Base-by-base conservation (phyloP, 2,329 filamentous ascomycete genomes). In the Gyromitra esculenta region DNA sequence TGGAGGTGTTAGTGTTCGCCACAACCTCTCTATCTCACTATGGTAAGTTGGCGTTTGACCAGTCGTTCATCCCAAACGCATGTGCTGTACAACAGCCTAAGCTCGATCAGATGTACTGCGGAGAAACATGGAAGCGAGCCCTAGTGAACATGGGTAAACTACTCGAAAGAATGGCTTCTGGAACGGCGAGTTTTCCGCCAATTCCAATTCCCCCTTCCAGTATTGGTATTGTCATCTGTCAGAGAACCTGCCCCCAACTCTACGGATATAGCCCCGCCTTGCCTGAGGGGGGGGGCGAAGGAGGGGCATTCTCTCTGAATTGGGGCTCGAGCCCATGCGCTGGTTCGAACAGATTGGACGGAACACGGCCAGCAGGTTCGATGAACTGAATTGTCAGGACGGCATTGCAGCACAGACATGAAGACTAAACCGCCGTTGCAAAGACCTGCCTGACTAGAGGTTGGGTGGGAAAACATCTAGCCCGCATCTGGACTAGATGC, bases 1-100 rank as follows among this genome's bases (percentile, higher is more conserved):
- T 50, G 67, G 56, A 62, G 35, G 56, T 64, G 56, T 64, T 54
- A 54, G 56, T 64, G 68, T 39, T 63, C 67, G 35, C 45, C 35
- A 21, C 56, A 9, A 13, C 31, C 5, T 31, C 39, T 45, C 37
- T 64, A 25, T 50, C 62, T 11, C 18, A 18, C 59, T 35, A 5
- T 41, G 21, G 39, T 6, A 25, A 37, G 37, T 43, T 57, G 48
- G 15, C 37, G 25, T 37, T 35, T 35, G 39, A 39, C 72, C 64
- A 75, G 57, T 75, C 48, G 72, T 75, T 75, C 37, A n/a, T 70
- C 50, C 41, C 13, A 62, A 68, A 69, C 41, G 71, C 57, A 63
- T 75, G 72, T 75, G 72, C 59, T 75, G 72, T 75, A 59, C 72
- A 74, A 74, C 71, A 70, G 59, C 50, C 72, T 75, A 75, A 65